These are phyloP conservation scores for Alternaria hordeiaustralica DNA, from an alignment of 2,329 filamentous ascomycete species.

Conservation along the genomic window DNA sequence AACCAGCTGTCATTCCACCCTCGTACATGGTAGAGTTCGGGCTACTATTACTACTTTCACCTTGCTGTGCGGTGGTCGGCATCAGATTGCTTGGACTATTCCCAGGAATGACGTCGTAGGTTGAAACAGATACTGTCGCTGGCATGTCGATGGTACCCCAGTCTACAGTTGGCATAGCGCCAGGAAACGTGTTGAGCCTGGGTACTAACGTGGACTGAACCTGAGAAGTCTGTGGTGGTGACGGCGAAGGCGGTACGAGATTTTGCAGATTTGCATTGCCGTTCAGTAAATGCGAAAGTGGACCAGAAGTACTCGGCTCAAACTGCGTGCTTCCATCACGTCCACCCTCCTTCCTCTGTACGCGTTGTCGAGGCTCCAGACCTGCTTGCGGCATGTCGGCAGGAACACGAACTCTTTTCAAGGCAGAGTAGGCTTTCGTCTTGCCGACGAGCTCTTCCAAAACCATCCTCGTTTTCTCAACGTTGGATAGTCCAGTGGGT, in stretches of 20 bases:
- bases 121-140: background rate
- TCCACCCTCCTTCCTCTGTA: constrained; percentile 2
- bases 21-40: constrained; percentile 4
- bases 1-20: background rate
- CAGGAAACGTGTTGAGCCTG: constrained; percentile 20
- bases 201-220: constrained; percentile 3
- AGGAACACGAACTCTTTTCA: constrained; percentile 65
- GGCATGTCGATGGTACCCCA: constrained; percentile 35
- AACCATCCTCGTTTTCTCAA: constrained; percentile 66
- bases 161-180: constrained; percentile 32
- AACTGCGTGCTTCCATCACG: constrained; percentile 13
- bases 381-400: constrained; percentile 48
- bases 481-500: constrained; percentile 58
- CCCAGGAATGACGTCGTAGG: background rate
- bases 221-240: background rate
- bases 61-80: background rate
- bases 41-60: constrained; percentile 6
- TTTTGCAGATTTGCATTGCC: constrained; percentile 1
- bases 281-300: constrained; percentile 1
- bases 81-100: background rate
- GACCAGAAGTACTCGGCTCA: background rate
- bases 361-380: constrained; percentile 34
- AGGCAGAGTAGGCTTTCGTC: constrained; percentile 64
- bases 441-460: constrained; percentile 68
- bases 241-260: constrained; percentile 2